Percentiles rank a stretch among this genome's conserved stretches.
Conservation (phyloP, 2,329 filamentous ascomycete species). For the Arthrinium phaeospermum region DNA sequence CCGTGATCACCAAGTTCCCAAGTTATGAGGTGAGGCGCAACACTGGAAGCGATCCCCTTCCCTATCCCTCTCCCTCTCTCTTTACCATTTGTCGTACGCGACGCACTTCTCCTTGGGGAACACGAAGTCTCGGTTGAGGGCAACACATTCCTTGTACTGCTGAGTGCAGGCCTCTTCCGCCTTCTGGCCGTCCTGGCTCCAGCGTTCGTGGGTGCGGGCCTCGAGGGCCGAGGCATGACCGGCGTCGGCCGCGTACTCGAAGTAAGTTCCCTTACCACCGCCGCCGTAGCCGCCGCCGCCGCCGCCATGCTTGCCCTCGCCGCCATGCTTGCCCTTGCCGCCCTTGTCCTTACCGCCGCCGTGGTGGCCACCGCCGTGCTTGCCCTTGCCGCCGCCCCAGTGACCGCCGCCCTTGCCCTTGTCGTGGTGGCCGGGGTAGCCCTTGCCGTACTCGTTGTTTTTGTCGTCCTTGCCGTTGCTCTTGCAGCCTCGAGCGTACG, state of each 20-base stretch:
- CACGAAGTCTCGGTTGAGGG: slow-evolving; percentile 1
- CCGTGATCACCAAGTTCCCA: no score
- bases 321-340: not conserved
- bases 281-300: not conserved
- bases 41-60: no score
- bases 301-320: not conserved
- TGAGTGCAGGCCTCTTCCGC: not conserved
- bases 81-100: not conserved
- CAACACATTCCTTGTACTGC: not conserved
- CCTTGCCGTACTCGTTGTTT: not conserved
- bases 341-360: not conserved
- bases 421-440: not conserved
- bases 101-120: slow-evolving; percentile 1
- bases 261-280: not conserved
- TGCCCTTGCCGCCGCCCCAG: not conserved
- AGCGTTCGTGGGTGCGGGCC: slow-evolving; percentile 9
- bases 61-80: not conserved
- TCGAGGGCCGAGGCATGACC: not conserved
- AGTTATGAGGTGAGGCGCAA: not conserved
- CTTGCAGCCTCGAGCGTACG: slow-evolving; percentile 8
- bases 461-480: slow-evolving; percentile 6
- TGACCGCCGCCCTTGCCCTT: not conserved
- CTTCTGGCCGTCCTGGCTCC: not conserved
- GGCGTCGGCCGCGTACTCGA: not conserved
- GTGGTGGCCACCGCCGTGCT: not conserved